A percentile compares a stretch with the other conserved stretches of the same genome.
Conservation (phyloP, 768 basidiomycete genomes). For the Amanita thiersii region DNA sequence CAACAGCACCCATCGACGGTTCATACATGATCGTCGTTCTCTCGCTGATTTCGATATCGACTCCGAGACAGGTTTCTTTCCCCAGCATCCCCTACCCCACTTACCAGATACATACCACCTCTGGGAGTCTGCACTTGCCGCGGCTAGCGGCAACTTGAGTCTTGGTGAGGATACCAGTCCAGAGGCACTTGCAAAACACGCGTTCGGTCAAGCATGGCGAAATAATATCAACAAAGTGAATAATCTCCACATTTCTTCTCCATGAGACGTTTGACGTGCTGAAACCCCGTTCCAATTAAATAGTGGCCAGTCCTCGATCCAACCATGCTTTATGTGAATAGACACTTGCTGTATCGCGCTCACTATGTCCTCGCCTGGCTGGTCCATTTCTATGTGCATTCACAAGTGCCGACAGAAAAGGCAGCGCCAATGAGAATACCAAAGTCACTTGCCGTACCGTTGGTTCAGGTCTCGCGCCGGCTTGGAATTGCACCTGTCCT, state of each 20-base stretch:
- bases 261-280: slow-evolving; percentile 3
- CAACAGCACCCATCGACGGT: slow-evolving; percentile 21
- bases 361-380: slow-evolving; percentile 88
- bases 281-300: slow-evolving; percentile 5
- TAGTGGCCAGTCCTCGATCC: slow-evolving; percentile 72
- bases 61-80: slow-evolving; percentile 77
- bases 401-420: slow-evolving; percentile 38
- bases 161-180: slow-evolving; percentile 50
- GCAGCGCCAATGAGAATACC: slow-evolving; percentile 53
- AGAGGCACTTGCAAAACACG: slow-evolving; percentile 37
- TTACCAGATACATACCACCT: slow-evolving; percentile 44
- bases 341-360: slow-evolving; percentile 68
- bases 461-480: slow-evolving; percentile 64
- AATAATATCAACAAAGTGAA: slow-evolving; percentile 53
- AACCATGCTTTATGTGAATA: slow-evolving; percentile 39
- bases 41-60: slow-evolving; percentile 49
- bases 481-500: slow-evolving; percentile 89
- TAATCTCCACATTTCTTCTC: slow-evolving; percentile 14
- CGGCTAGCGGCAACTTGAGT: slow-evolving; percentile 44
- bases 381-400: slow-evolving; percentile 86
- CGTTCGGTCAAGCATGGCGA: slow-evolving; percentile 65
- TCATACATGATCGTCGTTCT: slow-evolving; percentile 23
- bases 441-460: slow-evolving; percentile 65
- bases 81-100: slow-evolving; percentile 48
- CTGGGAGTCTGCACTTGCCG: slow-evolving; percentile 66